Base-by-base conservation (phyloP, 1,139 yeast genomes). In the Debaryomyces udenii region DNA sequence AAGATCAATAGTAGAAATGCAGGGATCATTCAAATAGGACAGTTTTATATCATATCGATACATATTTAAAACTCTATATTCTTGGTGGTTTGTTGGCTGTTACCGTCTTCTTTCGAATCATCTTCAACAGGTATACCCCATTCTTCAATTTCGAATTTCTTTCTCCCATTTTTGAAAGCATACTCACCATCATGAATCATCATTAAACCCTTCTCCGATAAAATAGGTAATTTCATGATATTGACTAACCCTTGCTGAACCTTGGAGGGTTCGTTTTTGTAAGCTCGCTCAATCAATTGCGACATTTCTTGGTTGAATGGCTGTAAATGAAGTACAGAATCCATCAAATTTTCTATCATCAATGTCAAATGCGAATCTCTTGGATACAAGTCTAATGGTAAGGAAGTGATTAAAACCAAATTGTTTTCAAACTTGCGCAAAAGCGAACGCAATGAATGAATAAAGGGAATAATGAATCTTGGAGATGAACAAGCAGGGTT, bases 71-170 rank as follows among this genome's bases (percentile, higher is more conserved):
- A 39, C 7, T 39, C 42, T 11, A 39, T 26, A 30, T 64, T 59
- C 50, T 68, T 66, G 3, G 64, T 59, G 14, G 71, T 67, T 42
- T 57, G 69, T 10, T 52, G 51, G 9, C 57, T 58, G 34, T 48
- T 55, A 20, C 7, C 22, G 32, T 47, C 50, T 22, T 68, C 77
- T 26, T 68, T 76, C 13, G 75, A 84, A 27, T 76, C 81, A 42
- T 83, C 90, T 45, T 88, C 97, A 2, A 93, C 96, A 0, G 99
- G 98, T 35, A 93, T 93, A 17, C 96, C 88, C 96, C 96, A 91
- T 55, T 83, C 88, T 49, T 86, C 91, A 44, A 91, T 85, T 55
- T 86, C 96, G 58, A 93, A 89, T 55, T 78, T 81, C 62, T 83
- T 81, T 47, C 86, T 75, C 10, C 96, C 93, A 47, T 89, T 89